Conservation (phyloP, 78 protist genomes). For the Capsaspora owczarzaki region DNA sequence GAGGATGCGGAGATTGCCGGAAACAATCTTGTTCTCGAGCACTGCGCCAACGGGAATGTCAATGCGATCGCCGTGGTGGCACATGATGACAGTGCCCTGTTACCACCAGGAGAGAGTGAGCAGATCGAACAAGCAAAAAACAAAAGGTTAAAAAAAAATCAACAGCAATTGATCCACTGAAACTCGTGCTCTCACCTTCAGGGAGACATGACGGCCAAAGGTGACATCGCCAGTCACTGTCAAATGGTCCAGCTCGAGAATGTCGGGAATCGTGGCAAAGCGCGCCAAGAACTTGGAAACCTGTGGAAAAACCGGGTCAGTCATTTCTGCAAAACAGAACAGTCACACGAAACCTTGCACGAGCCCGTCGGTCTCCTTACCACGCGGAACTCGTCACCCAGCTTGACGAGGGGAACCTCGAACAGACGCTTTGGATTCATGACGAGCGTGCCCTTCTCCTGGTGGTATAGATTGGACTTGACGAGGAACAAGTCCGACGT, state of each 20-base stretch:
- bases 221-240: conserved; percentile 88
- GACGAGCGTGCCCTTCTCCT: conserved; percentile 52
- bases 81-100: conserved; percentile 77
- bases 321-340: background rate
- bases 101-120: too few relatives aligned
- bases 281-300: conserved; percentile 8
- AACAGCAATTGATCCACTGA: too few relatives aligned
- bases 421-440: conserved; percentile 55
- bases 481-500: conserved; percentile 80
- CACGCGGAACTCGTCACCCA: conserved; percentile 71
- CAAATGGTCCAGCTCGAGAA: conserved; percentile 79
- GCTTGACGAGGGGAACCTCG: conserved; percentile 74
- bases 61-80: conserved; percentile 60
- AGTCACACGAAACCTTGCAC: background rate
- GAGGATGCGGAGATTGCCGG: conserved; percentile 62
- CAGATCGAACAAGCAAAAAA: too few relatives aligned
- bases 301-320: too few relatives aligned
- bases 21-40: conserved; percentile 76
- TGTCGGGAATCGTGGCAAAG: conserved; percentile 64
- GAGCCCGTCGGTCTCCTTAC: conserved; percentile 26
- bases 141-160: too few relatives aligned
- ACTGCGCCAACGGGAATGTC: conserved; percentile 77
- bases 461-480: conserved; percentile 74
- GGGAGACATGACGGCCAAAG: conserved; percentile 63
- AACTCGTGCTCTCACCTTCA: too few relatives aligned